Conservation (phyloP, 2,329 filamentous ascomycete species). For the Sclerotinia borealis region DNA sequence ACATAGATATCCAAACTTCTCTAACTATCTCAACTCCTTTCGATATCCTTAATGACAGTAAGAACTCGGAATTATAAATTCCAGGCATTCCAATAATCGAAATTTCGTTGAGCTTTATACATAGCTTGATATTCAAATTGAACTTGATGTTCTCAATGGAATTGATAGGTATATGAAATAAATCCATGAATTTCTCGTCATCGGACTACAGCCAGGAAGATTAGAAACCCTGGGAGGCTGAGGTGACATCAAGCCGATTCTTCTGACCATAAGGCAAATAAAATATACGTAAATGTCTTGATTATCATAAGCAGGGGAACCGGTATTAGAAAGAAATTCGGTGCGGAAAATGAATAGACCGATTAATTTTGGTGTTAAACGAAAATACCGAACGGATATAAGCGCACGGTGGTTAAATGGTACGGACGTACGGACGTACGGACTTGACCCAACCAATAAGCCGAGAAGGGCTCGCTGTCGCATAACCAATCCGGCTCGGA, state of each 20-base stretch:
- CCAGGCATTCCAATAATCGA: background rate
- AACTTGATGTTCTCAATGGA: too few relatives aligned
- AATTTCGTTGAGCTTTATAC: background rate
- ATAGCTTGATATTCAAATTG: too few relatives aligned
- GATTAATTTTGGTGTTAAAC: background rate
- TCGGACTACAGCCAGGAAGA: background rate
- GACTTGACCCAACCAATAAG: background rate
- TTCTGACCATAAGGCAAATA: background rate
- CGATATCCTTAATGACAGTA: too few relatives aligned
- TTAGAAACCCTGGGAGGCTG: background rate
- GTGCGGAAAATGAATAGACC: background rate
- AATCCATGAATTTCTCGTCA: background rate
- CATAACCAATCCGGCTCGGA: constrained; percentile 1
- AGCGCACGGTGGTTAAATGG: background rate
- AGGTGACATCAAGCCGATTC: background rate
- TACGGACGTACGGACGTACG: too few relatives aligned
- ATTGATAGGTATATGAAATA: too few relatives aligned
- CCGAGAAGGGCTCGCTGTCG: background rate
- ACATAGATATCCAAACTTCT: too few relatives aligned
- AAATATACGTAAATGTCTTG: background rate
- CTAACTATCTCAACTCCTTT: background rate
- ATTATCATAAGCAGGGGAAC: background rate
- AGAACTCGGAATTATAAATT: background rate
- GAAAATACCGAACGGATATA: background rate
- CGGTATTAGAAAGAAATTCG: background rate